Conservation (phyloP, 192 early-diverging fungal species). For the Linnemannia schmuckeri region DNA sequence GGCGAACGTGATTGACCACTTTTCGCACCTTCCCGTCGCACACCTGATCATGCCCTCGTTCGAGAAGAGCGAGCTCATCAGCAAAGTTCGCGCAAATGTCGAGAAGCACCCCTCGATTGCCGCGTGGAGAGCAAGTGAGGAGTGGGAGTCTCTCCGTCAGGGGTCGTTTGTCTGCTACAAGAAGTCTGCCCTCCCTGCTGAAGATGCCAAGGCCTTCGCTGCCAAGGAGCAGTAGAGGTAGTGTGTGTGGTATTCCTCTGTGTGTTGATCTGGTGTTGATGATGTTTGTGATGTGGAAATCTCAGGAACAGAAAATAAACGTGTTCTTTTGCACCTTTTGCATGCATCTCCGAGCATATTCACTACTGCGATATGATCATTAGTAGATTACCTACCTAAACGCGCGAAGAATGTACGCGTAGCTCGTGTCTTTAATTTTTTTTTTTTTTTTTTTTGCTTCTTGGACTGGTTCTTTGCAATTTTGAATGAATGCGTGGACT, state of each 20-base stretch:
- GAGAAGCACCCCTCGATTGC: conserved; percentile 26
- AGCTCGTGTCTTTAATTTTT: too few relatives aligned
- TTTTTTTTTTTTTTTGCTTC: too few relatives aligned
- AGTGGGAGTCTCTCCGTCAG: conserved; percentile 11
- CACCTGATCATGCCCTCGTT: conserved; percentile 13
- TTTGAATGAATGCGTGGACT: too few relatives aligned
- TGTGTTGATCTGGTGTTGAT: too few relatives aligned
- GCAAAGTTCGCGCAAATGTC: conserved; percentile 31
- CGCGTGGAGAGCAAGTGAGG: conserved; percentile 27
- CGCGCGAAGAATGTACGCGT: too few relatives aligned
- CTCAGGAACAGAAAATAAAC: too few relatives aligned
- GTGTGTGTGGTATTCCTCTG: too few relatives aligned
- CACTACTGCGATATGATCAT: too few relatives aligned
- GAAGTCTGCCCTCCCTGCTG: neutral
- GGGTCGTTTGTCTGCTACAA: conserved; percentile 14
- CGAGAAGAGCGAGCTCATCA: conserved; percentile 12
- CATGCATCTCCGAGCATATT: too few relatives aligned
- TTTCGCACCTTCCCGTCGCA: conserved; percentile 28
- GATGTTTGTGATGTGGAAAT: too few relatives aligned
- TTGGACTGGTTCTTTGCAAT: neutral
- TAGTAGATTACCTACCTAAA: too few relatives aligned
- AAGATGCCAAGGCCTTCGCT: neutral
- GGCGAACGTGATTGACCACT: conserved; percentile 34
- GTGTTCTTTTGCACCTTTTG: too few relatives aligned
- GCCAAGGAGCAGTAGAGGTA: neutral